Evolutionary conservation across 2,329 filamentous ascomycete species (phyloP), one percentile per base, ranked within the genome.

Genomic region (Trichoderma harzianum): DNA sequence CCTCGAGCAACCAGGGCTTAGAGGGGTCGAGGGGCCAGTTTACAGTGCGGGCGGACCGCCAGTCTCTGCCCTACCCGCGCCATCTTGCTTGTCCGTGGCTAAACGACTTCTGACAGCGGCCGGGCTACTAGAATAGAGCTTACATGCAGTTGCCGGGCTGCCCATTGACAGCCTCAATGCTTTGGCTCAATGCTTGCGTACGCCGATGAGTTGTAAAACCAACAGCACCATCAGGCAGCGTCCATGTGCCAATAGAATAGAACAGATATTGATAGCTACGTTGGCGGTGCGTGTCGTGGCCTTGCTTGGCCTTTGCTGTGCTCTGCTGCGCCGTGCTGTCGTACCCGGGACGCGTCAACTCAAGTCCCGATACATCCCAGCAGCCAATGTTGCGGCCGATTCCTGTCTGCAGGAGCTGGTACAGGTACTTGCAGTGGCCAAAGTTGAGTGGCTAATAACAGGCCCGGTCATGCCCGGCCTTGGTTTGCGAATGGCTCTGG

Each of bases 31-130:
- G 53, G 65, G 39, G 39, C 18, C 39, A n/a, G 36, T 68, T 43
- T 68, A 68, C 55, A 68, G 65, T 68, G 65, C 53, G 62, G 26
- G 65, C 53, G 62, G 26, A 55, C 21, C 43, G 7, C 47, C 53
- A 47, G 24, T 51, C n/a, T 51, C 66, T 69, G 66, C 66, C 55
- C 66, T 69, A 61, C 66, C 55, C 55, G 66, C 55, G 53, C 65
- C 53, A 26, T 68, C 26, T 21, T 47, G 53, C 53, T 39, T 24
- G 32, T 36, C 34, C 34, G 14, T 57, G 51, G 64, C 51, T 57
- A 34, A 68, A 30, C 53, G 34, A n/a, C 34, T 47, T 58, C 55
- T 60, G 65, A 60, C 65, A 68, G 53, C 18, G 62, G 24, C 65
- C 18, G n/a, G 47, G 5, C 16, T 14, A 67, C 43, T 21, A 36